These are phyloP conservation scores for Tylopilus vinaceipallidus DNA, from an alignment of 768 basidiomycete genomes.

Conservation along the genomic window DNA sequence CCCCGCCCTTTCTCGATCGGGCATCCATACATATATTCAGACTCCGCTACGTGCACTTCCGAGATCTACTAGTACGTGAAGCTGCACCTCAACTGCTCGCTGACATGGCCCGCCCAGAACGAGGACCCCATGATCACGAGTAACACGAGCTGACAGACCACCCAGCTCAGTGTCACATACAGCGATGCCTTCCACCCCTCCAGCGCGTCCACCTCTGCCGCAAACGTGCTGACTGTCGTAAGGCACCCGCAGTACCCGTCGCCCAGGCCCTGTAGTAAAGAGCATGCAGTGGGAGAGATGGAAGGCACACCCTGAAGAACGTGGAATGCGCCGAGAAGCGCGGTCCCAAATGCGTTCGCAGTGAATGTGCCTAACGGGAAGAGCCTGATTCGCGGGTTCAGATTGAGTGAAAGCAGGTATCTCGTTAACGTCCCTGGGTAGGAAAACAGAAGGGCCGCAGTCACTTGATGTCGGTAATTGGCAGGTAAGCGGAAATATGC, in stretches of 20 bases:
- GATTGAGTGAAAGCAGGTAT: conserved; percentile 66
- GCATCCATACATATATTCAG: conserved; percentile 24
- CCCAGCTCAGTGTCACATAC: conserved; percentile 71
- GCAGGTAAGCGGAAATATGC: conserved; percentile 74
- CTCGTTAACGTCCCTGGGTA: conserved; percentile 88
- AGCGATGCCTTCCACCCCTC: conserved; percentile 54
- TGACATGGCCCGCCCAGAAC: conserved; percentile 47
- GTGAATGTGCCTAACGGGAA: conserved; percentile 79
- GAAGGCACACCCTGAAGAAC: conserved; percentile 58
- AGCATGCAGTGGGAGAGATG: conserved; percentile 55
- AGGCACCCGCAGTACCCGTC: conserved; percentile 97
- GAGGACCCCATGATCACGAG: conserved; percentile 72
- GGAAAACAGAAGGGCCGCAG: conserved; percentile 84
- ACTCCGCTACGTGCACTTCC: conserved; percentile 26
- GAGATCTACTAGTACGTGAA: conserved; percentile 26
- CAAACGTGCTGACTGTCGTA: conserved; percentile 93
- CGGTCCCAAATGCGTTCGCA: conserved; percentile 78
- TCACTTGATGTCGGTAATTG: conserved; percentile 71
- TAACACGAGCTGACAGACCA: conserved; percentile 64
- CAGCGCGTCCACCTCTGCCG: conserved; percentile 69
- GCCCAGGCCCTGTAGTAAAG: conserved; percentile 72
- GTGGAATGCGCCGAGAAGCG: conserved; percentile 71
- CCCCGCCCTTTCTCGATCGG: conserved; percentile 24
- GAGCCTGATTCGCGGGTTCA: conserved; percentile 62
- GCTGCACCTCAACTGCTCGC: conserved; percentile 49